These are phyloP conservation scores for Hyaloscypha variabilis DNA, from an alignment of 495 filamentous ascomycete species.

Conservation along the genomic window DNA sequence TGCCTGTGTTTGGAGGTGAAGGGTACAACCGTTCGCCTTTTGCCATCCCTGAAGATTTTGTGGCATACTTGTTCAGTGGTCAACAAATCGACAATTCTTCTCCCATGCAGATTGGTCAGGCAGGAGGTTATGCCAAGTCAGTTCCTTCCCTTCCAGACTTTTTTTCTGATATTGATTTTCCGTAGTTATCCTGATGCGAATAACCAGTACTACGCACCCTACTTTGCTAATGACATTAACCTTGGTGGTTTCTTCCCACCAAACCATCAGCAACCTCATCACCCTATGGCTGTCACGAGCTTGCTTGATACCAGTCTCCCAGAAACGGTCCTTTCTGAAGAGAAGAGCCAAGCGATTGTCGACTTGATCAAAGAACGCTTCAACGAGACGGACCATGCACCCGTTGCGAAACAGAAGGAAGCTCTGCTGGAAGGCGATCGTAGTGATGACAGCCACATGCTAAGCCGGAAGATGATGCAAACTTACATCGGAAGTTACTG, in stretches of 20 bases:
- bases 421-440: constrained; percentile 77
- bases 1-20: constrained; percentile 85
- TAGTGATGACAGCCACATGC: constrained; percentile 69
- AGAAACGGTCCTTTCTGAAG: constrained; percentile 81
- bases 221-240: constrained; percentile 47
- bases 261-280: constrained; percentile 50
- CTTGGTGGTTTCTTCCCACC: constrained; percentile 54
- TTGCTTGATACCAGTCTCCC: constrained; percentile 82
- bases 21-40: constrained; percentile 83
- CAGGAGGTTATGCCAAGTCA: constrained; percentile 50
- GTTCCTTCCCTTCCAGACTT: constrained; percentile 22
- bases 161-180: constrained; percentile 10
- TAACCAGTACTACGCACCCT: constrained; percentile 54
- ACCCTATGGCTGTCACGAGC: constrained; percentile 91
- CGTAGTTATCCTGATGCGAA: constrained; percentile 52
- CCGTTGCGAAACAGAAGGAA: constrained; percentile 74
- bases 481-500: constrained; percentile 92
- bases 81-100: constrained; percentile 37
- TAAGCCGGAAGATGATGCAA: constrained; percentile 94
- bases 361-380: constrained; percentile 83
- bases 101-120: constrained; percentile 40
- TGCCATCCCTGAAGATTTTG: constrained; percentile 88
- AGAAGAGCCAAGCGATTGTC: constrained; percentile 82
- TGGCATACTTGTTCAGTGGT: constrained; percentile 87
- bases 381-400: constrained; percentile 77